Evolutionary conservation across 139 green algal genomes (phyloP).

Genomic region (Chlamydomonas sp.): DNA sequence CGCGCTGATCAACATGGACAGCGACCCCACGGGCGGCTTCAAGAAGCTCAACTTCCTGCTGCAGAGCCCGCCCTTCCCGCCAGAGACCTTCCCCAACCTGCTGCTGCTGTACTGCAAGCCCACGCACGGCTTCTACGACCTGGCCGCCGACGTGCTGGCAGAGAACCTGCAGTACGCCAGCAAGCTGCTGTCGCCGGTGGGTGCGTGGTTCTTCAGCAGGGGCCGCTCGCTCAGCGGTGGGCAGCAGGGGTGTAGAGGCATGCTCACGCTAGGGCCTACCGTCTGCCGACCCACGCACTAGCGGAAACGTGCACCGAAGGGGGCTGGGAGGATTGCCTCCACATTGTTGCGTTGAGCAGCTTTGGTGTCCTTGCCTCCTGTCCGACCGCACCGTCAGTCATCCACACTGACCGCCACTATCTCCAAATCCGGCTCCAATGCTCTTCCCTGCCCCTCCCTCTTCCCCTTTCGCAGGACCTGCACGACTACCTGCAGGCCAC

Average conservation of each 20-base stretch:
- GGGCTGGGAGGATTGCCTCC: too few relatives aligned
- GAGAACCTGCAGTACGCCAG: slow-evolving; percentile 76
- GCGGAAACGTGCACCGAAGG: too few relatives aligned
- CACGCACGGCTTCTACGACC: slow-evolving; percentile 76
- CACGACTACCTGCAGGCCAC: slow-evolving; percentile 77
- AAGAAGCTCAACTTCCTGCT: slow-evolving; percentile 93
- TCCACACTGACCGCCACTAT: too few relatives aligned
- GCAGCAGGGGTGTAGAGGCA: background rate
- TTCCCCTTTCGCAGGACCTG: slow-evolving; percentile 58
- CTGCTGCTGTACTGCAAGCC: slow-evolving; percentile 90
- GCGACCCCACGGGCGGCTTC: slow-evolving; percentile 74
- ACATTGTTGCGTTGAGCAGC: too few relatives aligned
- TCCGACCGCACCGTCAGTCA: too few relatives aligned
- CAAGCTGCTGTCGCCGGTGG: slow-evolving; percentile 63
- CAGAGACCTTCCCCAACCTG: slow-evolving; percentile 88
- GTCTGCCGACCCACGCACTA: background rate
- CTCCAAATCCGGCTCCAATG: too few relatives aligned
- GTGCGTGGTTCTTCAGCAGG: background rate
- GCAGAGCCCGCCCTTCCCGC: slow-evolving; percentile 79
- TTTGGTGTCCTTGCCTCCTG: too few relatives aligned
- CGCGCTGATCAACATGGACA: slow-evolving; percentile 83
- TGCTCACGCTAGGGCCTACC: background rate
- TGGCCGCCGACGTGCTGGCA: slow-evolving; percentile 85
- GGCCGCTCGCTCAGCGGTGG: background rate
- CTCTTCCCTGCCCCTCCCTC: too few relatives aligned